A percentile compares a stretch with the other conserved stretches of the same genome.
These are phyloP conservation scores for Nicotiana paniculata DNA, from an alignment of 257 asterid genomes.

Conservation along the genomic window DNA sequence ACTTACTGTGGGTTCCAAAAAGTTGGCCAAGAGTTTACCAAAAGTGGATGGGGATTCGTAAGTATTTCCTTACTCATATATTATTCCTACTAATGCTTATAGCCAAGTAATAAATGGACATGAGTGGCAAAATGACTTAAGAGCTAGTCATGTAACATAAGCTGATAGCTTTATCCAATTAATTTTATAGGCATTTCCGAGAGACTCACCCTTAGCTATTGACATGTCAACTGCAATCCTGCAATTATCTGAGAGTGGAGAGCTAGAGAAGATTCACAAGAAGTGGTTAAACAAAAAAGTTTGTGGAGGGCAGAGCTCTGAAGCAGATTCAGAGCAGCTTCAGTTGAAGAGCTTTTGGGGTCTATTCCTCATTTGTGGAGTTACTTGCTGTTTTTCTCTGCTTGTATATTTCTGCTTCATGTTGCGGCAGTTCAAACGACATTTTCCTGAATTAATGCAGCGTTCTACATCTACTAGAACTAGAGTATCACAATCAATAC, in stretches of 20 bases:
- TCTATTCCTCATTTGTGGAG: constrained; percentile 50
- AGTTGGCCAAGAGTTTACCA: constrained; percentile 71
- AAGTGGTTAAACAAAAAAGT: constrained; percentile 21
- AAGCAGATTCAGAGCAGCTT: constrained; percentile 31
- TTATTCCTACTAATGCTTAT: background rate
- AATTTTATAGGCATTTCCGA: constrained; percentile 25
- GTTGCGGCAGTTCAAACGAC: constrained; percentile 28
- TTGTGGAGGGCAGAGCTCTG: constrained; percentile 28
- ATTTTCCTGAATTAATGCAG: constrained; percentile 21
- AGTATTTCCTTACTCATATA: constrained; percentile 20
- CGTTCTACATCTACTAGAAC: background rate
- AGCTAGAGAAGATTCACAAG: constrained; percentile 25
- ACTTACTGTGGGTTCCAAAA: constrained; percentile 48
- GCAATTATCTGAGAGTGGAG: constrained; percentile 27
- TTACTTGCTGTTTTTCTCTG: constrained; percentile 36
- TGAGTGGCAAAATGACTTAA: background rate
- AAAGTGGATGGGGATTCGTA: constrained; percentile 81
- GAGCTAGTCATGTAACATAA: background rate
- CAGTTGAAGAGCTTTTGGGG: constrained; percentile 54
- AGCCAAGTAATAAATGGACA: background rate
- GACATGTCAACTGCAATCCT: constrained; percentile 32
- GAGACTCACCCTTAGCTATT: constrained; percentile 32
- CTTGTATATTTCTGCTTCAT: constrained; percentile 31
- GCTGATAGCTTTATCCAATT: background rate
- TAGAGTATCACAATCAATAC: constrained; percentile 18